Evolutionary conservation across 73 alveolate species (phyloP).

Genomic region (Durusdinium trenchii): DNA sequence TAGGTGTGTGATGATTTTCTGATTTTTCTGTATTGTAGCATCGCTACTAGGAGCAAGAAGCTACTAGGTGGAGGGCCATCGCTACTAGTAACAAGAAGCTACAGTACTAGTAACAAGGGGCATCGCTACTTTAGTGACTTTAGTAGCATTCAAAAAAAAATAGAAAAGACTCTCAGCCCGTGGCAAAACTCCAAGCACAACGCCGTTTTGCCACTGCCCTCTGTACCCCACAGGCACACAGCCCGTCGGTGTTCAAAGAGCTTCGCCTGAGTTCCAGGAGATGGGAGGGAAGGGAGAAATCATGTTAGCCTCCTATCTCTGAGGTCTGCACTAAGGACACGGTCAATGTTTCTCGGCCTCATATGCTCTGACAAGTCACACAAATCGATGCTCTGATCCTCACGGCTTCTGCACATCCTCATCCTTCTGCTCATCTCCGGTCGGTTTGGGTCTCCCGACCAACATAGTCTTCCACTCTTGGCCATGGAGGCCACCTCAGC

Average conservation of each 20-base stretch:
- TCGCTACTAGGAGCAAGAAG: no score
- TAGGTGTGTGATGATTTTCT: no score
- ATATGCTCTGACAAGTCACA: neutral
- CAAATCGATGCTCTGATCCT: neutral
- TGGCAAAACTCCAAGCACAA: conserved; percentile 53
- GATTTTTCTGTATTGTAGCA: no score
- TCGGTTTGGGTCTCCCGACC: neutral
- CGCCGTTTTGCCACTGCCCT: conserved; percentile 80
- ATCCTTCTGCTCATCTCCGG: neutral
- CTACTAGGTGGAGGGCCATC: no score
- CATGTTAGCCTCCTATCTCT: no score
- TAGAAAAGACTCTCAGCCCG: neutral
- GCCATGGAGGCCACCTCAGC: conserved; percentile 46
- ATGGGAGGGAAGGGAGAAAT: no score
- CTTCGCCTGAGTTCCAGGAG: neutral
- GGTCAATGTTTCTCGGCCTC: conserved; percentile 35
- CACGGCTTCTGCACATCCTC: neutral
- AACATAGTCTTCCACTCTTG: conserved; percentile 47
- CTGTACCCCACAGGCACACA: conserved; percentile 66
- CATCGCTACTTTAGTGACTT: neutral
- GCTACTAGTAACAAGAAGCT: no score
- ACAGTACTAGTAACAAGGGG: no score
- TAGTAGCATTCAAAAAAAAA: neutral
- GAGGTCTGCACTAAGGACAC: conserved; percentile 8
- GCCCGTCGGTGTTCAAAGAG: conserved; percentile 83